Evolutionary conservation across 306 rosid genomes (phyloP).

Genomic region (Malus sylvestris): DNA sequence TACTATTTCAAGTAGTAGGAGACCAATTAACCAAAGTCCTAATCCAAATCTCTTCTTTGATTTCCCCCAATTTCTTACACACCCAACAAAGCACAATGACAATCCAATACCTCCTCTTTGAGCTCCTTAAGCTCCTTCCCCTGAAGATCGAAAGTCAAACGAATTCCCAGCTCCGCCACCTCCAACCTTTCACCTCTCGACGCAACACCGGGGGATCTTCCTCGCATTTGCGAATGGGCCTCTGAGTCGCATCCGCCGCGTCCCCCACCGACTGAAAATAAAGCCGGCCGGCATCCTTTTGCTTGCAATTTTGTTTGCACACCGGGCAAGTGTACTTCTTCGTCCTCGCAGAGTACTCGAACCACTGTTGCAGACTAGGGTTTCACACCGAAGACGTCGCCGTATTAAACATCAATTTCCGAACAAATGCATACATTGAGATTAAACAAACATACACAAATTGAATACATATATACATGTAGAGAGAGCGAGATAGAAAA

Average conservation of each 20-base stretch:
- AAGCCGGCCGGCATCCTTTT: slow-evolving; percentile 51
- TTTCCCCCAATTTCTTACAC: not conserved
- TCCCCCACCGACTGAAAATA: slow-evolving; percentile 86
- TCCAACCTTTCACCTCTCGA: slow-evolving; percentile 61
- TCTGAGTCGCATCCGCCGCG: slow-evolving; percentile 32
- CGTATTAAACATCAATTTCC: not conserved
- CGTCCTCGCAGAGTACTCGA: slow-evolving; percentile 60
- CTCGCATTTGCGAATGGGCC: slow-evolving; percentile 16
- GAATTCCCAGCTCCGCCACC: slow-evolving; percentile 45
- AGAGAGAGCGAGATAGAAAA: not conserved
- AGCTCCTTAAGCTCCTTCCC: slow-evolving; percentile 42
- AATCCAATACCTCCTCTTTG: slow-evolving; percentile 46
- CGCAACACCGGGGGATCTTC: slow-evolving; percentile 47
- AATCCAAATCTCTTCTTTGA: not conserved
- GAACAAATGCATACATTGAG: not conserved
- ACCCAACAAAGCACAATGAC: not conserved
- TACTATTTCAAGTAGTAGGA: not conserved
- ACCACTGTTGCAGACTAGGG: slow-evolving; percentile 85
- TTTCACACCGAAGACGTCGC: slow-evolving; percentile 10
- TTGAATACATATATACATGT: not conserved
- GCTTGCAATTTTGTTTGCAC: slow-evolving; percentile 72
- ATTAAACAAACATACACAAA: not conserved
- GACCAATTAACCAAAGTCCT: not conserved
- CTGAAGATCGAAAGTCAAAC: slow-evolving; percentile 41
- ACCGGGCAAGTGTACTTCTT: slow-evolving; percentile 76